Evolutionary conservation across 1,139 yeast species (phyloP), one percentile per base, ranked within the genome.

Genomic region (Lodderomyces orthopsilosis): DNA sequence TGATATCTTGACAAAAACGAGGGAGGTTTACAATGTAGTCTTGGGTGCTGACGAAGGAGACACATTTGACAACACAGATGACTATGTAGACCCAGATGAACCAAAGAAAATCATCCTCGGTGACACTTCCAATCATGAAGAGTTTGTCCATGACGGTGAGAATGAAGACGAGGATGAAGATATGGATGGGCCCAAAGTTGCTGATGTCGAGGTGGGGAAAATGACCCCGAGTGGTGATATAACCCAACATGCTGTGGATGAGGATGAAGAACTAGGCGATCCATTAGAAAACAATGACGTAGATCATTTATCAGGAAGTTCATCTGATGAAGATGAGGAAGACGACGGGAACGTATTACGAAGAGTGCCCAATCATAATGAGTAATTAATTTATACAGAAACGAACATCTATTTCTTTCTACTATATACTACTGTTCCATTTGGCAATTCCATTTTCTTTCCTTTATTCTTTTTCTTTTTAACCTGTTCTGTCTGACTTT

Each of bases 381-480:
- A 68, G 36, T 64, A 57, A 52, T 38, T 47, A 28, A 21, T 13
- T 23, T 10, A 12, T 12, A 12, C 9, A 18, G 35, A 33, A 33
- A 33, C 8, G 6, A 19, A 12, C 4, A 21, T 36, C 55, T 55
- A 47, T 54, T 56, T 45, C 52, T 53, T 38, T 54, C 81, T 69
- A 9, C 77, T 69, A 49, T 77, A 77, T 2, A 78, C 70, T 2
- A 78, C 80, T 54, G 79, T 80, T 0, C 86, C 86, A 55, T 80
- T 81, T 13, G 85, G 83, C 46, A 80, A 61, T 41, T 71, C 79
- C 24, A 69, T 58, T 52, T 72, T 77, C 42, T 70, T 70, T 9
- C 80, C 81, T 44, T 60, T 65, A 22, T 61, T 68, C 19, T 55
- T 54, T 45, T 66, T 65, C 54, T 66, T 71, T 51, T 59, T 65